phyloP scores from a whole-genome alignment of 2,329 filamentous ascomycete genomes.

The Catunica adiposa region DNA sequence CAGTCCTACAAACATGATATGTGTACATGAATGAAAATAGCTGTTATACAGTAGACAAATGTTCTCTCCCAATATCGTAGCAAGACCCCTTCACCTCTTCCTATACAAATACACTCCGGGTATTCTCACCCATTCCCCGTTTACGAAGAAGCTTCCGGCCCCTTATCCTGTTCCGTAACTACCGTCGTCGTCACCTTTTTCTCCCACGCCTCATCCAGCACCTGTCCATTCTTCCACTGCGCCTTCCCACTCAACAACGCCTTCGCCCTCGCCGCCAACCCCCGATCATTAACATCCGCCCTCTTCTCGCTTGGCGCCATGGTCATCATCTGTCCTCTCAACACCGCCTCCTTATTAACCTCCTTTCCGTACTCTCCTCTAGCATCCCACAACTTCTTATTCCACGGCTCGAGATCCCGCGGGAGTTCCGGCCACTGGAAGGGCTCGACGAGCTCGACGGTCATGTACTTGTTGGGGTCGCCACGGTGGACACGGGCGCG shows the following conservation, averaged over 20 bases:
- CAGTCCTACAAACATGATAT: background rate
- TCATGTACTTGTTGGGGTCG: slow-evolving; percentile 76
- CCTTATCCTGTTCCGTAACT: slow-evolving; percentile 13
- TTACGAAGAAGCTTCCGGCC: slow-evolving; percentile 5
- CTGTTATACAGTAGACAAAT: slow-evolving; percentile 17
- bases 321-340: slow-evolving; percentile 7
- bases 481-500: slow-evolving; percentile 40
- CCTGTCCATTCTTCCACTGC: slow-evolving; percentile 38
- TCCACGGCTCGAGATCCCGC: slow-evolving; percentile 45
- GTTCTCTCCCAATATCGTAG: slow-evolving; percentile 8
- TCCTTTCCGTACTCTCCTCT: slow-evolving; percentile 30
- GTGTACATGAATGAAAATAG: slow-evolving; percentile 14
- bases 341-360: slow-evolving; percentile 19
- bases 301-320: slow-evolving; percentile 16
- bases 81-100: background rate
- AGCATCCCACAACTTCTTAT: slow-evolving; percentile 40
- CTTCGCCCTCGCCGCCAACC: slow-evolving; percentile 44
- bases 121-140: background rate
- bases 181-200: slow-evolving; percentile 19
- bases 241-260: slow-evolving; percentile 42
- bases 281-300: slow-evolving; percentile 26
- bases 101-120: background rate
- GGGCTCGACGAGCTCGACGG: slow-evolving; percentile 68
- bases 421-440: slow-evolving; percentile 75
- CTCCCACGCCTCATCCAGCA: slow-evolving; percentile 32